These are phyloP conservation scores for Kwoniella europaea DNA, from an alignment of 768 basidiomycete species.

Conservation along the genomic window DNA sequence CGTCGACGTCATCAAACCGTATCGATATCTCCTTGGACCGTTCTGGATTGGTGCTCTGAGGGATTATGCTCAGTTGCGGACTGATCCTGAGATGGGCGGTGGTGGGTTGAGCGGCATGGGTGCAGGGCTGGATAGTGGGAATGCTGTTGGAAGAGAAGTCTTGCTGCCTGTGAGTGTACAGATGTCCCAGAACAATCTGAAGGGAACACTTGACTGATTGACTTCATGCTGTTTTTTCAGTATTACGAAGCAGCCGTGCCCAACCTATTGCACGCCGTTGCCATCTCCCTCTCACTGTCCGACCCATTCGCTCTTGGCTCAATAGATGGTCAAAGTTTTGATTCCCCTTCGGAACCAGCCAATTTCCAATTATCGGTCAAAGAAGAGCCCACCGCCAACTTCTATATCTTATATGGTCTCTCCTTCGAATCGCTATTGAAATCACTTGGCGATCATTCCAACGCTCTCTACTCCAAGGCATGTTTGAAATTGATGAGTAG, in stretches of 20 bases:
- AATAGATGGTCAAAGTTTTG: conserved; percentile 67
- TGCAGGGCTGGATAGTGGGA: conserved; percentile 72
- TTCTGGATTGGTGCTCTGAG: conserved; percentile 87
- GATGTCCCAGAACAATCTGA: neutral
- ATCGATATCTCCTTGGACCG: conserved; percentile 72
- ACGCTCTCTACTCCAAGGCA: conserved; percentile 59
- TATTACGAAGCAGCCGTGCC: conserved; percentile 86
- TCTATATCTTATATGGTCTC: conserved; percentile 90
- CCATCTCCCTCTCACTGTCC: conserved; percentile 72
- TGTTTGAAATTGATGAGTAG: conserved; percentile 76
- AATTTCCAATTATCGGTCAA: conserved; percentile 14
- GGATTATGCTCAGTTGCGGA: conserved; percentile 88
- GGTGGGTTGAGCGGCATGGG: conserved; percentile 60
- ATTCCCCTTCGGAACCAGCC: conserved; percentile 27
- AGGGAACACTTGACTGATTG: neutral
- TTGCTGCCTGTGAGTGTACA: conserved; percentile 75
- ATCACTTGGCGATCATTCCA: conserved; percentile 46
- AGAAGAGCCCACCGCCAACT: conserved; percentile 63
- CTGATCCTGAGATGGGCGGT: conserved; percentile 80
- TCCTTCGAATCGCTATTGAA: conserved; percentile 78
- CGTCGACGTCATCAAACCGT: conserved; percentile 77
- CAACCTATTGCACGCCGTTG: conserved; percentile 81
- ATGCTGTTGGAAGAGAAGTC: conserved; percentile 87
- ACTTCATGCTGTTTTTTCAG: conserved; percentile 59
- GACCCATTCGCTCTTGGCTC: conserved; percentile 75